phyloP scores from a whole-genome alignment of 2,329 filamentous ascomycete genomes.

The Plenodomus biglobosus region DNA sequence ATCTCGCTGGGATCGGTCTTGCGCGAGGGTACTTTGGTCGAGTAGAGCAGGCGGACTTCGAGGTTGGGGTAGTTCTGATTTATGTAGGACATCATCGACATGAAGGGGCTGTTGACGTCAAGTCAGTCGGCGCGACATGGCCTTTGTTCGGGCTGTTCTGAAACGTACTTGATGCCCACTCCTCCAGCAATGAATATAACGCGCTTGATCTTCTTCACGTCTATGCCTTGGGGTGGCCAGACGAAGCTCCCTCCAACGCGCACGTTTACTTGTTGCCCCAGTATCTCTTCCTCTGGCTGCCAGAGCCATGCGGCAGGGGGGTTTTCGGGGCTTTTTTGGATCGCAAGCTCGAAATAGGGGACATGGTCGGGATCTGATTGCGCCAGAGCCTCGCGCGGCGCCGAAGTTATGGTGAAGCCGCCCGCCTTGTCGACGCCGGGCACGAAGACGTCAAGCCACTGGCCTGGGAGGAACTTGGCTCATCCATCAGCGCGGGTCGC shows the following conservation, averaged over 20 bases:
- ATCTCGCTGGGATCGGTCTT: slow-evolving; percentile 35
- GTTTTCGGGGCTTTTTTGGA: slow-evolving; percentile 71
- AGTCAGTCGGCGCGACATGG: slow-evolving; percentile 6
- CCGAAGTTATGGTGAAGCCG: slow-evolving; percentile 85
- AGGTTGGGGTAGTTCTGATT: slow-evolving; percentile 47
- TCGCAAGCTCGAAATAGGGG: slow-evolving; percentile 72
- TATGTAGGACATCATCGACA: slow-evolving; percentile 70
- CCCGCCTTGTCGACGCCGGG: slow-evolving; percentile 70
- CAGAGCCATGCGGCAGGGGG: slow-evolving; percentile 77
- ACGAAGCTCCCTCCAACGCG: slow-evolving; percentile 80
- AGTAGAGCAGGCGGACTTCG: slow-evolving; percentile 65
- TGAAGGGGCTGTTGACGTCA: slow-evolving; percentile 59
- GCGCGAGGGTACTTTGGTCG: slow-evolving; percentile 49
- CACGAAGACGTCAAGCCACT: slow-evolving; percentile 84
- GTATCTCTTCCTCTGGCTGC: slow-evolving; percentile 56
- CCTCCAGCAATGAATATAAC: slow-evolving; percentile 78
- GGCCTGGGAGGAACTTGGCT: slow-evolving; percentile 72
- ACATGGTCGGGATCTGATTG: slow-evolving; percentile 21
- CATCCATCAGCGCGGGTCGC: slow-evolving; percentile 33
- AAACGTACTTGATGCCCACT: slow-evolving; percentile 72
- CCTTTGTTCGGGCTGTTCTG: neutral
- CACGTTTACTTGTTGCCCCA: slow-evolving; percentile 62
- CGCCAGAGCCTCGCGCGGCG: slow-evolving; percentile 59
- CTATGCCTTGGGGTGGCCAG: slow-evolving; percentile 65
- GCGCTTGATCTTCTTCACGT: slow-evolving; percentile 53